These are phyloP conservation scores for Hypericum androsaemum DNA, from an alignment of 345 rosid genomes.

Conservation along the genomic window DNA sequence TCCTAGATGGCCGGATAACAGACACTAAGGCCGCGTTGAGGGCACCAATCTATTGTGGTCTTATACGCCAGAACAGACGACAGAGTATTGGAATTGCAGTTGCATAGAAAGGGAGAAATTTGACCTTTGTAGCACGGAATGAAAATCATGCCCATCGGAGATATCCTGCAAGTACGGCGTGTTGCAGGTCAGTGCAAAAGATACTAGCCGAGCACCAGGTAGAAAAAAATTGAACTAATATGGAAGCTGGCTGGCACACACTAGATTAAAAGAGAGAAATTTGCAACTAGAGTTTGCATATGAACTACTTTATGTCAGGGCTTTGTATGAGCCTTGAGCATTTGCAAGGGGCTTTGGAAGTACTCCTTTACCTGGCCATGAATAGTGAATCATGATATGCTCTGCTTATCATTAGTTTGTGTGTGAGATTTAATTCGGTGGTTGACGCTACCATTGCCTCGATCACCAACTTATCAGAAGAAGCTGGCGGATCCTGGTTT, in stretches of 20 bases:
- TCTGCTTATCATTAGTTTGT: slow-evolving; percentile 84
- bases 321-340: no score
- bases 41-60: no score
- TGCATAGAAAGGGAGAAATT: slow-evolving; percentile 10
- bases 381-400: slow-evolving; percentile 95
- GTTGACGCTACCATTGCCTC: slow-evolving; percentile 62
- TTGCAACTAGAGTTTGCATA: no score
- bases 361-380: slow-evolving; percentile 65
- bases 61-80: neutral
- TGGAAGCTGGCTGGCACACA: no score
- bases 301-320: no score
- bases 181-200: slow-evolving; percentile 8
- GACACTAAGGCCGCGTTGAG: no score
- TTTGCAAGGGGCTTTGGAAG: no score
- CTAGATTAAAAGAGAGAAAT: no score
- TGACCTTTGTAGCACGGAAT: slow-evolving; percentile 94
- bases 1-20: no score
- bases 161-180: slow-evolving; percentile 42
- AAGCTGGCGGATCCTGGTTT: slow-evolving; percentile 94
- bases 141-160: slow-evolving; percentile 97
- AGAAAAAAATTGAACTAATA: neutral
- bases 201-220: neutral
- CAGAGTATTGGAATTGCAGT: neutral
- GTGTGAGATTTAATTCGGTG: slow-evolving; percentile 55
- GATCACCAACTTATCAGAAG: slow-evolving; percentile 52